phyloP scores from a whole-genome alignment of 1,139 yeast genomes.

The Casaregolazyma suthepensis region DNA sequence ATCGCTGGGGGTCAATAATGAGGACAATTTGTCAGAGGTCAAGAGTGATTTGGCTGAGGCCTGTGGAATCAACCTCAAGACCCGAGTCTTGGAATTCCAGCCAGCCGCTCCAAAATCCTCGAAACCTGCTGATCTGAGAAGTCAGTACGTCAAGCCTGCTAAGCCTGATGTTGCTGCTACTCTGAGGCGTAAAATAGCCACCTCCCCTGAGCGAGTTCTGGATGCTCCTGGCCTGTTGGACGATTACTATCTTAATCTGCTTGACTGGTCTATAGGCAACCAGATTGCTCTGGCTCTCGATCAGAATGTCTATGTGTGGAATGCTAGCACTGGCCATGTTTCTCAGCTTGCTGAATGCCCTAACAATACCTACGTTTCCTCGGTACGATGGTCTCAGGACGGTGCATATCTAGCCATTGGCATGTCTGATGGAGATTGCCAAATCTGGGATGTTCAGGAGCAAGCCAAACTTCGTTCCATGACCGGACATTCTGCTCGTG shows the following conservation, averaged over 20 bases:
- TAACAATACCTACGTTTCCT: constrained; percentile 46
- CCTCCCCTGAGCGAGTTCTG: constrained; percentile 85
- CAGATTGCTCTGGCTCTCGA: constrained; percentile 86
- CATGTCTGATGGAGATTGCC: constrained; percentile 74
- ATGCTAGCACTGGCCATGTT: constrained; percentile 79
- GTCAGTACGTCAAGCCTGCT: constrained; percentile 36
- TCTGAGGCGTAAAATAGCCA: constrained; percentile 62
- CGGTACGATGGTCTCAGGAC: constrained; percentile 88
- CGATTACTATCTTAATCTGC: constrained; percentile 81
- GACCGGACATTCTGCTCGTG: constrained; percentile 63
- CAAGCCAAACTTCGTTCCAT: constrained; percentile 70
- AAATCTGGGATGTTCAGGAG: constrained; percentile 91
- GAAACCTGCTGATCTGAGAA: constrained; percentile 47
- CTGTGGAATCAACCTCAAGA: constrained; percentile 81
- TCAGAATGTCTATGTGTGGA: constrained; percentile 84
- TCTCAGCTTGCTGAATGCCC: constrained; percentile 58
- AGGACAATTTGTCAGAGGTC: constrained; percentile 50
- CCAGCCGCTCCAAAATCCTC: constrained; percentile 78
- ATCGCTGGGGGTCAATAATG: constrained; percentile 5
- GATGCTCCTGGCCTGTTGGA: constrained; percentile 96
- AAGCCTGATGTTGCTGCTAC: constrained; percentile 52
- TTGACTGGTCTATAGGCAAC: constrained; percentile 85
- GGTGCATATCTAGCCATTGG: constrained; percentile 86
- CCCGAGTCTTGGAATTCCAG: constrained; percentile 79
- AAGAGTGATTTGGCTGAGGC: constrained; percentile 78